Base-by-base conservation (phyloP, 2,329 filamentous ascomycete species). In the Ascochyta koolunga region DNA sequence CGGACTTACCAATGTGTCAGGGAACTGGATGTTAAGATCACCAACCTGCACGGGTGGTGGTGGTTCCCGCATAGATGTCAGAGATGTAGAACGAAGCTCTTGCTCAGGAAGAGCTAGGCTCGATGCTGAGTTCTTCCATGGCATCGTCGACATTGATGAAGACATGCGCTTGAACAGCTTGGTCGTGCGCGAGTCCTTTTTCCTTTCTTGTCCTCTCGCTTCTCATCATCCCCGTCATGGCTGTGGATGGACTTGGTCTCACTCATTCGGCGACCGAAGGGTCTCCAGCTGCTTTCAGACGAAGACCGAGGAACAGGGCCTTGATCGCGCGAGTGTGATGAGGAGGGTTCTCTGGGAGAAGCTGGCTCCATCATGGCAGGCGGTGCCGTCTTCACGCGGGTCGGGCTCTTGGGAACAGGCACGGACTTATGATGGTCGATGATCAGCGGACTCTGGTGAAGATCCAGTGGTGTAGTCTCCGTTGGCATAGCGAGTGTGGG, bases 1-100 rank as follows among this genome's bases (percentile, higher is more conserved):
- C 41, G 5, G 41, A 69, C 79, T 68, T 72, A 81, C 79, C 40
- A 99, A 82, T 49, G 91, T 96, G 71, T 98, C 93, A 0, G 95
- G 95, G 72, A 99, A 97, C 72, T 99, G 95, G 10, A 98, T 90
- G 67, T 99, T 98, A 59, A 99, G 88, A 68, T 97, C 91, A 42
- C 93, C 91, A 74, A 96, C 83, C 58, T 89, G 87, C 3, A 90
- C 81, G 22, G 88, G 81, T 46, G 86, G 78, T 31, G 77, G 78
- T 43, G 74, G 77, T 57, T 80, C 78, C 8, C 72, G 63, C 13
- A 74, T 61, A 16, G 65, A 70, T 9, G 68, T 58, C 18, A 73
- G 50, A 7, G 59, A 65, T 11, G 61, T 65, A 2, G 69, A 56
- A 19, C 57, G 63, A 31, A 64, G 44, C n/a, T 72, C 67, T 19